Conservation (phyloP, 108 stramenopile species). For the Conticribra guillardii region DNA sequence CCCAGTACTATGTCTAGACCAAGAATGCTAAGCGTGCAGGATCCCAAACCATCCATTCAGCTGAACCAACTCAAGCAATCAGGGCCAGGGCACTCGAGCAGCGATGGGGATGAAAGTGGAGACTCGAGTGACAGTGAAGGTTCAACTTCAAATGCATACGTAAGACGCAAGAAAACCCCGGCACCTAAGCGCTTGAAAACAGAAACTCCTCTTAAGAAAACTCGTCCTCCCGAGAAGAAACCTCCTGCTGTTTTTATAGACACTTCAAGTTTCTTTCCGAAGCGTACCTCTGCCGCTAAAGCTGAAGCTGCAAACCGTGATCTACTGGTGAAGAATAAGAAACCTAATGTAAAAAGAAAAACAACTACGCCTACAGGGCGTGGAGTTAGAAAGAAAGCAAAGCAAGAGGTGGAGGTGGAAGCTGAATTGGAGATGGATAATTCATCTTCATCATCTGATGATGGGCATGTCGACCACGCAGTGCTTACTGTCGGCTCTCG, state of each 20-base stretch:
- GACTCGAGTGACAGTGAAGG: conserved; percentile 51
- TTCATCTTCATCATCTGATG: conserved; percentile 25
- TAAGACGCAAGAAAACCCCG: not conserved
- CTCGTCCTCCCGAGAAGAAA: conserved; percentile 4
- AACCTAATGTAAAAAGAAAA: conserved; percentile 19
- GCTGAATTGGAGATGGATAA: conserved; percentile 19
- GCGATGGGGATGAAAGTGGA: conserved; percentile 20
- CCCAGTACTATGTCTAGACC: conserved; percentile 46
- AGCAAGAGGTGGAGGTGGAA: conserved; percentile 15
- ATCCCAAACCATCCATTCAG: conserved; percentile 7
- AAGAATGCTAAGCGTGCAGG: conserved; percentile 17
- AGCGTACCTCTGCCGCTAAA: conserved; percentile 46
- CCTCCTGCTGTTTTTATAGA: conserved; percentile 10
- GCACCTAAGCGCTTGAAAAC: not conserved
- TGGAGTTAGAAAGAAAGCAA: conserved; percentile 11
- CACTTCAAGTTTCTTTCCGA: conserved; percentile 33
- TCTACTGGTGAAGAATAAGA: conserved; percentile 39
- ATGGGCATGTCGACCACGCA: conserved; percentile 11
- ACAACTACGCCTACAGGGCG: not conserved
- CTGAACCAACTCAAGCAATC: conserved; percentile 6
- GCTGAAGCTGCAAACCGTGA: conserved; percentile 49
- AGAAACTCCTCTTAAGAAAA: not conserved
- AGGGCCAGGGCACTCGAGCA: no score
- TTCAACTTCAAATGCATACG: conserved; percentile 1
- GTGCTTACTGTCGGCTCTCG: conserved; percentile 46